Evolutionary conservation across 352 stramenopile genomes (phyloP).

Genomic region (Globisporangium yorkense): DNA sequence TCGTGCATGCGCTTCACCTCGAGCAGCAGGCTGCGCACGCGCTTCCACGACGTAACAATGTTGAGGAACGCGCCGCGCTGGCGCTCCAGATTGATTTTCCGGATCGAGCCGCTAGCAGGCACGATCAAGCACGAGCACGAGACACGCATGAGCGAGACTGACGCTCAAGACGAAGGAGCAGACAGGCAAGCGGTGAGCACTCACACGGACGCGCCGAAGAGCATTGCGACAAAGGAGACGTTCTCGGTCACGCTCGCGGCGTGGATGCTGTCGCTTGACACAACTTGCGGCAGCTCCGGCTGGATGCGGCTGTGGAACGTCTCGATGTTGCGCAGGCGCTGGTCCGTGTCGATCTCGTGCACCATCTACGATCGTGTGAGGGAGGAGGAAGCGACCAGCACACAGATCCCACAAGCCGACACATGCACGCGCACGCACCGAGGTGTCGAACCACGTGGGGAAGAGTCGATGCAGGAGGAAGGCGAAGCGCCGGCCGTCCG

Average conservation of each 20-base stretch:
- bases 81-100: slow-evolving; percentile 55
- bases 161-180: neutral
- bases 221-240: slow-evolving; percentile 71
- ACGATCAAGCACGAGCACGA: neutral
- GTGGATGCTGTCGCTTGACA: slow-evolving; percentile 72
- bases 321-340: slow-evolving; percentile 63
- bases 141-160: neutral
- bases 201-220: slow-evolving; percentile 67
- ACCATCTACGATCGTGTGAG: slow-evolving; percentile 41
- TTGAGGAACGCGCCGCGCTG: slow-evolving; percentile 56
- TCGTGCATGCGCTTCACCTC: slow-evolving; percentile 21
- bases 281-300: slow-evolving; percentile 49
- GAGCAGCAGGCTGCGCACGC: slow-evolving; percentile 51
- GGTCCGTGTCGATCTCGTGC: slow-evolving; percentile 67
- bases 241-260: slow-evolving; percentile 58
- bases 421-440: slow-evolving; percentile 20
- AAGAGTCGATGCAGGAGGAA: slow-evolving; percentile 73
- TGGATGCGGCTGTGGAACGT: slow-evolving; percentile 65
- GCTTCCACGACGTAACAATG: slow-evolving; percentile 72
- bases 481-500: slow-evolving; percentile 55
- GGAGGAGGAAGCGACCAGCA: too few species aligned
- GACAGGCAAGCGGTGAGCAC: slow-evolving; percentile 2
- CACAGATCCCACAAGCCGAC: too few species aligned
- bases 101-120: slow-evolving; percentile 29
- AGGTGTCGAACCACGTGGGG: slow-evolving; percentile 60